Evolutionary conservation across 148 eudicot genomes (phyloP), one percentile per base, ranked within the genome.

Genomic region (Rhododendron ferrugineum): DNA sequence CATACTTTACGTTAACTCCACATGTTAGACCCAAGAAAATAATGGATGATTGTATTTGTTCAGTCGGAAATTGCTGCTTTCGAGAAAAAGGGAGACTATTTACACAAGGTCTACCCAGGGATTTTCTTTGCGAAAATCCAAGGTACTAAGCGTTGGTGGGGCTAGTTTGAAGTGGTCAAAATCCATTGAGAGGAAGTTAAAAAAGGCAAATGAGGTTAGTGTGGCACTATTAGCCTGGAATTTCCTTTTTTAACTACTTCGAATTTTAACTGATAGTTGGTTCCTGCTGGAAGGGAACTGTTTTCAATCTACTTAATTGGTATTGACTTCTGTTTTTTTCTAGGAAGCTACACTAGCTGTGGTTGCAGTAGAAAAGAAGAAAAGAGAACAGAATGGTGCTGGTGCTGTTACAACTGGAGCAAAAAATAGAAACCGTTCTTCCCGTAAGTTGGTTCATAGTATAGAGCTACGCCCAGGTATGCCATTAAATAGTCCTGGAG

Each of bases 131-230:
- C 91, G 91, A 89, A 95, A 92, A 88, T 95, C 98, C 10, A 97
- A 95, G 89, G 94, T 97, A 44, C 85, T 92, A 82, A 92, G 99
- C 92, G 92, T 97, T 92, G 93, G 91, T 86, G 96, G 98, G 84
- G 86, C 91, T 83, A 93, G 94, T 92, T 88, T 95, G 88, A 97
- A 97, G 90, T 95, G 99, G 99, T 95, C 99, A 87, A 97, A 93
- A 82, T 94, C 99, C 84, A 91, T 95, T 85, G 98, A 95, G 85
- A 92, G 81, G 85, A 91, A 90, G 84, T 91, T 95, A 16, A 97
- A 86, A 88, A 92, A 93, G 85, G 93, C 90, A 85, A 92, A 91
- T 84, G 94, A 93, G 98, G 99, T 97, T 90, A 85, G 96, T 89
- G 14, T 79, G 82, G 58, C 40, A 78, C 42, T 83, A 23, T 16